Evolutionary conservation across 345 rosid species (phyloP).

Genomic region (Mercurialis annua): DNA sequence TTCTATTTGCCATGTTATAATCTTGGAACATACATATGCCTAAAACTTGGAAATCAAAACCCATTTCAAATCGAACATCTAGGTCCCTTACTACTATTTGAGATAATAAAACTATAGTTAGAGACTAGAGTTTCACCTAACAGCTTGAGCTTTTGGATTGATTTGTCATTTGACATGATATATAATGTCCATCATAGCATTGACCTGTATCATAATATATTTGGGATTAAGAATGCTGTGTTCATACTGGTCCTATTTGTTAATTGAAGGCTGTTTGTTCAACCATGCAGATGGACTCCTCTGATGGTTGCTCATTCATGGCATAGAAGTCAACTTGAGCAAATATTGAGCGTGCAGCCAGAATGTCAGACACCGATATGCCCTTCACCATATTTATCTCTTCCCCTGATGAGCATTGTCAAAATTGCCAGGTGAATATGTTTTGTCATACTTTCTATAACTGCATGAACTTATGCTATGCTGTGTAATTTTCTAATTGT

Average conservation of each 20-base stretch:
- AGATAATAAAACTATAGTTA: no score
- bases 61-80: background rate
- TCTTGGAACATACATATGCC: background rate
- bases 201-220: background rate
- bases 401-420: slow-evolving; percentile 92
- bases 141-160: no score
- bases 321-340: slow-evolving; percentile 81
- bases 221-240: background rate
- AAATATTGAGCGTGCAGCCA: slow-evolving; percentile 49
- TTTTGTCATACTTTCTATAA: slow-evolving; percentile 1
- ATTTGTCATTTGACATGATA: no score
- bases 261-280: slow-evolving; percentile 8
- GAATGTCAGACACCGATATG: slow-evolving; percentile 34
- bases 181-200: background rate
- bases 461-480: background rate
- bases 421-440: slow-evolving; percentile 76
- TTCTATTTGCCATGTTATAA: background rate
- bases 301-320: slow-evolving; percentile 93
- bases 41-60: background rate
- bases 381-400: slow-evolving; percentile 75
- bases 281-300: slow-evolving; percentile 70
- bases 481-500: background rate
- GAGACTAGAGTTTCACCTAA: no score
- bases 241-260: background rate
- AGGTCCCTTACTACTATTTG: background rate